These are phyloP conservation scores for Diutina siamensis DNA, from an alignment of 1,139 yeast species.

Conservation along the genomic window DNA sequence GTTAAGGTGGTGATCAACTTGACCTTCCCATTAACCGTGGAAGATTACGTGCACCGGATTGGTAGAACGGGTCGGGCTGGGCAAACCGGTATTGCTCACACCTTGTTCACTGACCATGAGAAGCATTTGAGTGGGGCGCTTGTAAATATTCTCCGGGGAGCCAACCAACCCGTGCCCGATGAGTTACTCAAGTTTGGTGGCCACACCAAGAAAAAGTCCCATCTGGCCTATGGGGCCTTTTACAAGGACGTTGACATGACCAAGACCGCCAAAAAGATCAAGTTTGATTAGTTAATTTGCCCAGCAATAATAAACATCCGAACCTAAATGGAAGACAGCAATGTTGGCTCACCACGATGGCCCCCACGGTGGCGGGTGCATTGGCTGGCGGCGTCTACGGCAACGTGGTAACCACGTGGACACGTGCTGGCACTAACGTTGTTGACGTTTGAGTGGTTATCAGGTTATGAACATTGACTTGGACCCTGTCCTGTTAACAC, in stretches of 20 bases:
- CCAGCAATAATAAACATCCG: background rate
- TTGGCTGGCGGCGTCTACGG: too few relatives aligned
- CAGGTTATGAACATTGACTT: too few relatives aligned
- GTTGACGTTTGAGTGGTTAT: too few relatives aligned
- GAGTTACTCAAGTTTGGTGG: slow-evolving; percentile 92
- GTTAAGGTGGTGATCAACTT: slow-evolving; percentile 92
- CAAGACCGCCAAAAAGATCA: slow-evolving; percentile 85
- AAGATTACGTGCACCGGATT: slow-evolving; percentile 95
- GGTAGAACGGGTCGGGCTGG: slow-evolving; percentile 99
- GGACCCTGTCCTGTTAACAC: too few relatives aligned
- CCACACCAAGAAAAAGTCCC: slow-evolving; percentile 95
- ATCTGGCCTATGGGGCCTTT: slow-evolving; percentile 93
- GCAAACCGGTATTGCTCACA: slow-evolving; percentile 86
- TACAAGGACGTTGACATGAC: slow-evolving; percentile 82
- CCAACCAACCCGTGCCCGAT: slow-evolving; percentile 94
- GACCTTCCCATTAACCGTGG: slow-evolving; percentile 95
- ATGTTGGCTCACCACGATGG: too few relatives aligned
- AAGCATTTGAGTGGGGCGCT: slow-evolving; percentile 94
- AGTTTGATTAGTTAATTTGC: slow-evolving; percentile 35
- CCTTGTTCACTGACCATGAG: slow-evolving; percentile 92
- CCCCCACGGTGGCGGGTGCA: too few relatives aligned
- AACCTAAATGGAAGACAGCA: too few relatives aligned
- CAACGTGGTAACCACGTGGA: background rate
- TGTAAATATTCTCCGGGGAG: slow-evolving; percentile 84
- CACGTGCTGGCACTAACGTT: too few relatives aligned